phyloP scores from a whole-genome alignment of 2,329 filamentous ascomycete species.

The Cercospora sp. region DNA sequence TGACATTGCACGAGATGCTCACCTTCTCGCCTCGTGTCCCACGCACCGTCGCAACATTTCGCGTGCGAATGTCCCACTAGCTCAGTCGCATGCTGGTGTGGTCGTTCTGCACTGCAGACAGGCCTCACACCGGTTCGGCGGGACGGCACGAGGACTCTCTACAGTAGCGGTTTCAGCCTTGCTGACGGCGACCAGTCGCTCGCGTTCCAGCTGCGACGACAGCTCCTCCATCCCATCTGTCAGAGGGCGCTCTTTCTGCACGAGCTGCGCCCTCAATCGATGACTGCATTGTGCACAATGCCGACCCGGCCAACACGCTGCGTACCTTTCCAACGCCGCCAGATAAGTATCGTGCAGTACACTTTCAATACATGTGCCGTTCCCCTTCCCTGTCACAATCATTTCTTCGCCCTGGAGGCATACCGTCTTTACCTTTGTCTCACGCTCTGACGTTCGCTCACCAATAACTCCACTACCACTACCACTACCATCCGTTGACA shows the following conservation, averaged over 20 bases:
- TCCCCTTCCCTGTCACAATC: not conserved
- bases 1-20: not conserved
- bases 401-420: not conserved
- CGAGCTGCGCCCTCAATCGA: slow-evolving; percentile 1
- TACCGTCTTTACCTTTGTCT: slow-evolving; percentile 5
- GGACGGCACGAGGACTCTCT: not conserved
- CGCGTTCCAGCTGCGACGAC: not conserved
- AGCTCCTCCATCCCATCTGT: not conserved
- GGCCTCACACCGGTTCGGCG: slow-evolving; percentile 8
- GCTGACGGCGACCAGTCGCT: slow-evolving; percentile 7
- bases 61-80: not conserved
- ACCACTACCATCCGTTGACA: not conserved
- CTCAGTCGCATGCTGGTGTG: not conserved
- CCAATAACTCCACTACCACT: not conserved
- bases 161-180: slow-evolving; percentile 6
- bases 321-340: not conserved
- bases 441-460: not conserved
- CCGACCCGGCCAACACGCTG: not conserved
- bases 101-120: not conserved
- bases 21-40: not conserved
- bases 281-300: slow-evolving; percentile 5
- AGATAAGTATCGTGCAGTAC: not conserved
- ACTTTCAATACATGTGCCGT: not conserved
- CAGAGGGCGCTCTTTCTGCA: not conserved
- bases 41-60: not conserved